Evolutionary conservation across 129 eudicot genomes (phyloP), one percentile per base, ranked within the genome.

Genomic region (Scalesia atractyloides): DNA sequence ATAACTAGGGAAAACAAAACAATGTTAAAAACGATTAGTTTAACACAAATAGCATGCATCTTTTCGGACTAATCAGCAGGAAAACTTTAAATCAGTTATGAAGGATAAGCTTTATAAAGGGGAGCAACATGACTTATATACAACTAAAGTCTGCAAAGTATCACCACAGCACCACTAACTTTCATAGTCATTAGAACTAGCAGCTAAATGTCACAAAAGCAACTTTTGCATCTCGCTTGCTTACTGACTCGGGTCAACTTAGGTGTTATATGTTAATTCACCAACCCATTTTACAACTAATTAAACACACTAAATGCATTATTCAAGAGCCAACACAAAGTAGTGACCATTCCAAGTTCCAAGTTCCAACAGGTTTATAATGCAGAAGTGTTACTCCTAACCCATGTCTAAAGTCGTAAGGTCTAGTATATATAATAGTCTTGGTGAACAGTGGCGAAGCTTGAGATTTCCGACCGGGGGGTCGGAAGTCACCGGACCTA

Each of bases 1-100:
- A 54, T 53, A 54, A 18, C 74, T 53, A 54, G 24, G 39, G 68
- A 36, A 63, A 70, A 34, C 3, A 69, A 69, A 33, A 70, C 37
- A 70, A 16, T 7, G 9, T 15, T 48, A 48, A 68, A 43, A 66
- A 66, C 2, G 41, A 59, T 20, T 11, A 30, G 22, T 30, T 5
- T 16, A 7, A 12, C 64, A 62, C 14, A 15, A 20, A 49, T 12
- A 7, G 5, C 59, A 19, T 49, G 60, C 61, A 30, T 30, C 9
- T 49, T 44, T 10, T 15, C 53, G 15, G 7, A 10, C 14, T 48
- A 68, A 49, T 50, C n/a, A 68, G 30, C 26, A 9, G 16, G 26
- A 51, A 30, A 68, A 24, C 48, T 18, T 68, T 5, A 30, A 49
- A 50, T 50, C 48, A 50, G 47, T 26, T 16, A 16, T 50, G 56